A percentile compares a stretch with the other conserved stretches of the same genome.
Evolutionary conservation across 805 yeast genomes (phyloP).

Genomic region (Saccharomyces paradoxus): DNA sequence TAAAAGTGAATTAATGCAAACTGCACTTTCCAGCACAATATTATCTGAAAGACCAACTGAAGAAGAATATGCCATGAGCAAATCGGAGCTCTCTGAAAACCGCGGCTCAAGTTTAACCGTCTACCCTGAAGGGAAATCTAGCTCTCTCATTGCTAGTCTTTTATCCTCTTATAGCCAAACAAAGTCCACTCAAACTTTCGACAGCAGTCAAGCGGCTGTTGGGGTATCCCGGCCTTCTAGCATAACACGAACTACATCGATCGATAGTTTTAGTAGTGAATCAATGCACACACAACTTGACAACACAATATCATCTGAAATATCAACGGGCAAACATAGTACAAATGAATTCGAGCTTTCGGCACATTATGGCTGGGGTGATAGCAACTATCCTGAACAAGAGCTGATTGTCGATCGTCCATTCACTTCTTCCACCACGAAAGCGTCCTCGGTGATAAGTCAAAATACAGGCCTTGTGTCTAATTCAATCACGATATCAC

Average conservation of each 20-base stretch:
- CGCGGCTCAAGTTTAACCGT: neutral
- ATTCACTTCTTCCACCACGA: neutral
- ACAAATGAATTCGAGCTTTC: neutral
- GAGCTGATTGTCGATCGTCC: neutral
- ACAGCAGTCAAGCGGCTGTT: neutral
- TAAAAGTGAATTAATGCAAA: neutral
- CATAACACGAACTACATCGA: neutral
- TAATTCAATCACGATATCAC: neutral
- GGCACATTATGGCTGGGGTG: neutral
- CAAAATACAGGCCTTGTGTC: neutral
- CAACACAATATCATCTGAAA: neutral
- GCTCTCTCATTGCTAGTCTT: constrained; percentile 10
- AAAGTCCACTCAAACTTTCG: neutral
- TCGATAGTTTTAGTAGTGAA: neutral
- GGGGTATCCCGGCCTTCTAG: neutral
- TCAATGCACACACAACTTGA: neutral
- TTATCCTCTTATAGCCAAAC: neutral
- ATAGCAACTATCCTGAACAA: neutral
- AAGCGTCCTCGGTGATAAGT: neutral
- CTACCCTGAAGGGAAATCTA: neutral
- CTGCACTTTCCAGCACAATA: neutral
- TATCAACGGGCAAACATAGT: neutral
- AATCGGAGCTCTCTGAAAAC: neutral
- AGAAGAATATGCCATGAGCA: neutral
- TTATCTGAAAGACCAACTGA: neutral